Conservation (phyloP, 225 moss, liverwort and hornwort species). For the Pseudisothecium myosuroides region DNA sequence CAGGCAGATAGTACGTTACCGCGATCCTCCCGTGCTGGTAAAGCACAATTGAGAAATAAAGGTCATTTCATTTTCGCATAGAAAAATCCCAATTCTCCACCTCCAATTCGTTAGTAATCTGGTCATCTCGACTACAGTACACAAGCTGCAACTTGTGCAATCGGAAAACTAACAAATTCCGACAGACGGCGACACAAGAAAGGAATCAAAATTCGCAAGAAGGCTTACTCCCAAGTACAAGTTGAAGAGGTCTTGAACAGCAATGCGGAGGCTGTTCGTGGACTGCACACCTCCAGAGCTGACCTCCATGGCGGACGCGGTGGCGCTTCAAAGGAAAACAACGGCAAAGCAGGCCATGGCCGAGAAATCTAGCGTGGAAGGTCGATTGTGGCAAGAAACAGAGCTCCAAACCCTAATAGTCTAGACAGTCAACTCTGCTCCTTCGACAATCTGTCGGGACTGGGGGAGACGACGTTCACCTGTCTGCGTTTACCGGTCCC, state of each 20-base stretch:
- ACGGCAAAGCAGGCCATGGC: not conserved
- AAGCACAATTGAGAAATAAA: not conserved
- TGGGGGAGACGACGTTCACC: not conserved
- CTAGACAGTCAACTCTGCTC: not conserved
- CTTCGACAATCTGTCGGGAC: not conserved
- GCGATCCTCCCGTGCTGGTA: not conserved
- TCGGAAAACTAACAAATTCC: not conserved
- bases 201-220: not conserved
- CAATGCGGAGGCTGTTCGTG: constrained; percentile 44
- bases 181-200: not conserved
- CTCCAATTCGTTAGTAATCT: not conserved
- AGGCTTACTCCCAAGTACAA: constrained; percentile 57
- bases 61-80: not conserved
- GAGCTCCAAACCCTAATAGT: constrained; percentile 5
- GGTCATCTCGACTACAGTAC: not conserved
- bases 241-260: constrained; percentile 81
- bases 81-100: not conserved
- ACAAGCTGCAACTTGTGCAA: not conserved
- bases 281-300: constrained; percentile 63
- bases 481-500: not conserved
- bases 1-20: not conserved
- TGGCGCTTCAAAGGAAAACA: not conserved
- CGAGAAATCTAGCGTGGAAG: not conserved
- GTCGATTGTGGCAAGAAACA: not conserved
- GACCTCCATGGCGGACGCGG: constrained; percentile 45